phyloP scores from a whole-genome alignment of 768 basidiomycete genomes.

The Boletales sp. region DNA sequence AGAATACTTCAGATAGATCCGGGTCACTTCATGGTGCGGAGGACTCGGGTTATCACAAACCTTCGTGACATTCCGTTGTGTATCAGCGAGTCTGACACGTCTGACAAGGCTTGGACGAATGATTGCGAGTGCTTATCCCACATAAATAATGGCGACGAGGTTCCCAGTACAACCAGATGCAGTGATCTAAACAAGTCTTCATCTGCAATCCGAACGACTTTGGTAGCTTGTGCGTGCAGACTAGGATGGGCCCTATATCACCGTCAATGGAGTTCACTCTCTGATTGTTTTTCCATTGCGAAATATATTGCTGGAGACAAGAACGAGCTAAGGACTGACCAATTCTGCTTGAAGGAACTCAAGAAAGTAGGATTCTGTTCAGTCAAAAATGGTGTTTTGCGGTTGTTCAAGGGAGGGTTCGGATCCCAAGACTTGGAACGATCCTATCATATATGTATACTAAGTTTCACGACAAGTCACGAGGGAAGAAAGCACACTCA shows the following conservation, averaged over 20 bases:
- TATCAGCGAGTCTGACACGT: conserved; percentile 41
- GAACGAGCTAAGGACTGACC: conserved; percentile 39
- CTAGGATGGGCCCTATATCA: conserved; percentile 46
- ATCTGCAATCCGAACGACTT: conserved; percentile 43
- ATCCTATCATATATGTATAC: conserved; percentile 32
- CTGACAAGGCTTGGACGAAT: conserved; percentile 48
- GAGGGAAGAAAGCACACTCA: conserved; percentile 8
- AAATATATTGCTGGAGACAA: not conserved
- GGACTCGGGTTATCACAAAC: conserved; percentile 31
- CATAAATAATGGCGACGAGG: conserved; percentile 59
- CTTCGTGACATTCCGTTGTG: conserved; percentile 55
- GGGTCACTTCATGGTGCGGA: not conserved
- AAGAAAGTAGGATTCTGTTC: conserved; percentile 57
- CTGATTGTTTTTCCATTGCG: not conserved
- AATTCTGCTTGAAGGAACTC: conserved; percentile 49
- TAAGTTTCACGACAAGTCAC: not conserved
- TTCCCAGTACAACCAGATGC: conserved; percentile 56
- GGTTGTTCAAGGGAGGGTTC: conserved; percentile 31
- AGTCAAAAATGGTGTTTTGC: conserved; percentile 58
- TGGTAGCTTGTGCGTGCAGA: conserved; percentile 35
- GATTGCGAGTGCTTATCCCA: conserved; percentile 58
- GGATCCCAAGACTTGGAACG: conserved; percentile 64
- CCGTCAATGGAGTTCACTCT: conserved; percentile 1
- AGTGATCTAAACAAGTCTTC: conserved; percentile 51
- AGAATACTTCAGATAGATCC: conserved; percentile 41